Conservation (phyloP, 2,329 filamentous ascomycete genomes). For the Colletotrichum liriopes region DNA sequence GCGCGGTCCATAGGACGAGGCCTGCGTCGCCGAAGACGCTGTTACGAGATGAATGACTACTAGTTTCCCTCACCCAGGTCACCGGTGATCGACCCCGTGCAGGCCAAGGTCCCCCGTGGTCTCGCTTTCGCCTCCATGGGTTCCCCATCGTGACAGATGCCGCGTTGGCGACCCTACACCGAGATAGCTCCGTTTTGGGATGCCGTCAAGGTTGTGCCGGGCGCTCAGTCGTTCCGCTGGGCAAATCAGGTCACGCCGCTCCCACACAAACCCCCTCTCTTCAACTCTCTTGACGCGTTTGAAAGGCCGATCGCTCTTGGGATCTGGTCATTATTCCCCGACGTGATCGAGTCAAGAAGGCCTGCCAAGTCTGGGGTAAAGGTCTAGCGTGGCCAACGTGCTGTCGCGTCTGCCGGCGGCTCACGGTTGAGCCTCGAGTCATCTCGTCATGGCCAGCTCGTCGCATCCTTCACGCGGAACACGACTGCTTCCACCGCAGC, state of each 20-base stretch:
- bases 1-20: not conserved
- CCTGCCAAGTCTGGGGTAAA: conserved; percentile 25
- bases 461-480: not conserved
- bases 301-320: not conserved
- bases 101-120: not conserved
- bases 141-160: conserved; percentile 21
- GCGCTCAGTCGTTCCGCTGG: not conserved
- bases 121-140: not conserved
- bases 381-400: not conserved
- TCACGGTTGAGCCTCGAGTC: conserved; percentile 28
- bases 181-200: conserved; percentile 29
- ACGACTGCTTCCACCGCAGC: not conserved
- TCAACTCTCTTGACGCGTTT: not conserved
- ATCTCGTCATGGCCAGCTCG: conserved; percentile 6
- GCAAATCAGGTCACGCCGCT: conserved; percentile 15
- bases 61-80: not conserved
- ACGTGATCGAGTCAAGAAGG: conserved; percentile 24
- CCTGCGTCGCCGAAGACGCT: not conserved
- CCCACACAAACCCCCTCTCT: not conserved
- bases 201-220: conserved; percentile 26
- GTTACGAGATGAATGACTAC: conserved; percentile 20
- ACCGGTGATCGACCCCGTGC: not conserved
- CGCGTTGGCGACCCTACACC: conserved; percentile 31
- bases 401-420: not conserved
- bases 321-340: not conserved